phyloP scores from a whole-genome alignment of 495 filamentous ascomycete genomes.

The Mytilinidion resinicola region DNA sequence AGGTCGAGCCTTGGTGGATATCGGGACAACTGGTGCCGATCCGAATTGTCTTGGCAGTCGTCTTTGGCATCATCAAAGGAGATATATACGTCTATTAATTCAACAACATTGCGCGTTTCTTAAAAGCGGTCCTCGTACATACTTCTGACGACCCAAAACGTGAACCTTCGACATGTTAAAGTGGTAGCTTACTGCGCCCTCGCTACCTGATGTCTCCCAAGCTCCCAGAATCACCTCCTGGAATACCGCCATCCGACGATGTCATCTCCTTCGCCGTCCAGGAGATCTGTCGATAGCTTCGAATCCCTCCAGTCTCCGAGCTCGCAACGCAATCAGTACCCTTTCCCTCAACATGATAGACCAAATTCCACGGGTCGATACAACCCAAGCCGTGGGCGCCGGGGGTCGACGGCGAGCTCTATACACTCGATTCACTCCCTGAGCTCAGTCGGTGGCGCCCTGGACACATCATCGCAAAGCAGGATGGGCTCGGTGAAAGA shows the following conservation, averaged over 20 bases:
- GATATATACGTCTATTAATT: too few relatives aligned
- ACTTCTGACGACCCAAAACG: too few relatives aligned
- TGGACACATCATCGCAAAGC: slow-evolving; percentile 57
- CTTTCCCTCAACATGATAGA: slow-evolving; percentile 37
- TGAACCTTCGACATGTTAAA: background rate
- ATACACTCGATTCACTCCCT: slow-evolving; percentile 46
- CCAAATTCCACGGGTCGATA: slow-evolving; percentile 37
- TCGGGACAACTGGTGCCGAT: too few relatives aligned
- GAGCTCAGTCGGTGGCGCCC: slow-evolving; percentile 45
- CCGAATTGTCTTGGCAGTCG: too few relatives aligned
- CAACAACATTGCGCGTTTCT: too few relatives aligned
- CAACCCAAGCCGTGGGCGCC: slow-evolving; percentile 60
- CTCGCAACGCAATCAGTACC: slow-evolving; percentile 28
- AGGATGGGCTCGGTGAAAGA: slow-evolving; percentile 62
- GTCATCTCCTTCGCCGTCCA: slow-evolving; percentile 29
- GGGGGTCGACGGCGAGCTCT: slow-evolving; percentile 84
- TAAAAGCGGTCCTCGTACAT: too few relatives aligned
- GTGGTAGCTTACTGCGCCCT: background rate
- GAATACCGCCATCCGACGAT: slow-evolving; percentile 22
- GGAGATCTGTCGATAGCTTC: slow-evolving; percentile 29
- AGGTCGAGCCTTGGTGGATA: too few relatives aligned
- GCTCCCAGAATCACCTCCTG: slow-evolving; percentile 14
- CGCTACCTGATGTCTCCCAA: slow-evolving; percentile 18
- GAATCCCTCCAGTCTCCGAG: slow-evolving; percentile 29
- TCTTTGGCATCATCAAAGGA: too few relatives aligned